phyloP scores from a whole-genome alignment of 2,329 filamentous ascomycete genomes.

The Aureobasidium sp. region DNA sequence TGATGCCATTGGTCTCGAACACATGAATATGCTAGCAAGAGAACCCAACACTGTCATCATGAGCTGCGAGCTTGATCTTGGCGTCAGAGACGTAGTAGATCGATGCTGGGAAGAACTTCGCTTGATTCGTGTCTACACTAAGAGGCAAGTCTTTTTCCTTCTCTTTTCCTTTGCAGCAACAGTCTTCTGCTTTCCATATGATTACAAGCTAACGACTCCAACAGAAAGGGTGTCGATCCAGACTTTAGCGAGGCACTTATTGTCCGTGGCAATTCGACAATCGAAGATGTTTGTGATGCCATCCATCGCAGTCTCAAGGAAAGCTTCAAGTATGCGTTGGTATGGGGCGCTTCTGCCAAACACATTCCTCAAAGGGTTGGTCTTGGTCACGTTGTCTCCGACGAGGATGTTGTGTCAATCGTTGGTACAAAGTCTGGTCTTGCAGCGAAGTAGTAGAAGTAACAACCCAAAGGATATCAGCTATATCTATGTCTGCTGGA shows the following conservation, averaged over 20 bases:
- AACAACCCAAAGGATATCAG: not conserved
- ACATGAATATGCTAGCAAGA: constrained; percentile 82
- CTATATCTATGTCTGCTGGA: not conserved
- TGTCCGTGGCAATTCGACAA: constrained; percentile 76
- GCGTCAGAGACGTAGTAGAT: constrained; percentile 88
- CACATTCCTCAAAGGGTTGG: constrained; percentile 94
- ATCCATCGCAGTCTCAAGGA: constrained; percentile 94
- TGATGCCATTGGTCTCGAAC: constrained; percentile 87
- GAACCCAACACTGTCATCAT: constrained; percentile 95
- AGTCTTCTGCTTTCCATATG: not conserved
- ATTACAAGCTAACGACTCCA: constrained; percentile 17
- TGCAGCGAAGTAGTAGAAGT: constrained; percentile 20
- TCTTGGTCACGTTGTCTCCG: constrained; percentile 67
- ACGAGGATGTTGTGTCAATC: constrained; percentile 64
- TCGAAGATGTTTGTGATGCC: constrained; percentile 95
- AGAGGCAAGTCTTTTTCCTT: constrained; percentile 43
- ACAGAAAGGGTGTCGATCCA: constrained; percentile 78
- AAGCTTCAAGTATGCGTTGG: constrained; percentile 96
- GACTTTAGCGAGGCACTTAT: constrained; percentile 89
- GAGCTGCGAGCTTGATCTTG: constrained; percentile 92
- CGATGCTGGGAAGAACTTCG: constrained; percentile 89
- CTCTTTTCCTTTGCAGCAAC: not conserved
- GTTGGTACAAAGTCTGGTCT: constrained; percentile 40
- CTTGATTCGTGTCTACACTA: constrained; percentile 90
- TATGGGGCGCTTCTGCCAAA: constrained; percentile 93